These are phyloP conservation scores for Neonectria coccinea DNA, from an alignment of 2,329 filamentous ascomycete species.

Conservation along the genomic window DNA sequence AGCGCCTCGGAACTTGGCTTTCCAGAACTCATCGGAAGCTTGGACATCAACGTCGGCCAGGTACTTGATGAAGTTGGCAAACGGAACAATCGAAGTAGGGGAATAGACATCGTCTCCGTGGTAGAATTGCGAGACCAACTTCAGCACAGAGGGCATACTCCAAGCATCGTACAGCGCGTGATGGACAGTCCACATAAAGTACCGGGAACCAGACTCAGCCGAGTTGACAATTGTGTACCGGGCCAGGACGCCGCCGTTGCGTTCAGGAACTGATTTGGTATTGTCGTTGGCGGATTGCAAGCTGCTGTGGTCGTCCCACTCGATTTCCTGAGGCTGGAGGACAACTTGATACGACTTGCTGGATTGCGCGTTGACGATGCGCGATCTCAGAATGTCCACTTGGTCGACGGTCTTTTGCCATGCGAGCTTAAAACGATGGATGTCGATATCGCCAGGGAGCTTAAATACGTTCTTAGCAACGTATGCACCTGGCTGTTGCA, in stretches of 20 bases:
- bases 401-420: slow-evolving; percentile 37
- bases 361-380: slow-evolving; percentile 36
- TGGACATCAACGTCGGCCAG: slow-evolving; percentile 15
- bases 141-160: slow-evolving; percentile 37
- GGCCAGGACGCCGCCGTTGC: slow-evolving; percentile 30
- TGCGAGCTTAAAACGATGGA: slow-evolving; percentile 32
- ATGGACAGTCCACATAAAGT: slow-evolving; percentile 38
- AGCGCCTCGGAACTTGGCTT: slow-evolving; percentile 9
- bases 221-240: slow-evolving; percentile 26
- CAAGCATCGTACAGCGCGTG: slow-evolving; percentile 42
- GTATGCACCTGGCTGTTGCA: slow-evolving; percentile 38
- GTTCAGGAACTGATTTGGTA: slow-evolving; percentile 13
- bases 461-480: slow-evolving; percentile 36
- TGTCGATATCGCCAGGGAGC: slow-evolving; percentile 22
- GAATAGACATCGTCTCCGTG: background rate
- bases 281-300: slow-evolving; percentile 5
- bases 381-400: slow-evolving; percentile 41
- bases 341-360: slow-evolving; percentile 38
- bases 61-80: slow-evolving; percentile 35
- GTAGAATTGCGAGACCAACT: slow-evolving; percentile 26
- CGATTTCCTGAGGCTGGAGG: slow-evolving; percentile 20
- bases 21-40: slow-evolving; percentile 34
- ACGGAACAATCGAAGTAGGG: background rate
- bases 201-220: background rate
- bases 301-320: slow-evolving; percentile 24